phyloP scores from a whole-genome alignment of 768 basidiomycete species.

The Psilocybe cubensis region DNA sequence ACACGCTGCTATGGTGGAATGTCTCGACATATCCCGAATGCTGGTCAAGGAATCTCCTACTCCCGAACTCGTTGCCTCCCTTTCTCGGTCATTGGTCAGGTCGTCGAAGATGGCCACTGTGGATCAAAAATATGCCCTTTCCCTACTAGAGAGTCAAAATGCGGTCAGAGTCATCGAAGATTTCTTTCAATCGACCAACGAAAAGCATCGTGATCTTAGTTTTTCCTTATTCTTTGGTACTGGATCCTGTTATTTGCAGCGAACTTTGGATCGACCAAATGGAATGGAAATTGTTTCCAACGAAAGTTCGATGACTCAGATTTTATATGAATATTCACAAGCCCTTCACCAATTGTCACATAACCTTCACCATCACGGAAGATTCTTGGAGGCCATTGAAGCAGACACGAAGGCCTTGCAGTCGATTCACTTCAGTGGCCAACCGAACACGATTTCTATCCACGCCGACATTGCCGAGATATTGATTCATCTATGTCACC shows the following conservation, averaged over 20 bases:
- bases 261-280: background rate
- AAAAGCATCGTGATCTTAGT: background rate
- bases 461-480: constrained; percentile 2
- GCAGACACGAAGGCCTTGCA: background rate
- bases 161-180: constrained; percentile 6
- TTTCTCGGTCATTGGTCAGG: background rate
- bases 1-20: background rate
- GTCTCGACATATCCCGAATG: background rate
- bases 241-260: background rate
- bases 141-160: constrained; percentile 5
- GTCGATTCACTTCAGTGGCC: background rate
- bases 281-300: too few relatives aligned
- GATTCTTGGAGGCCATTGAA: constrained; percentile 6
- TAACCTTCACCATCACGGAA: background rate
- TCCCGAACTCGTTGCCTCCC: background rate
- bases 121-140: background rate
- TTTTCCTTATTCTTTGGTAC: too few relatives aligned
- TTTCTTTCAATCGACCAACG: background rate
- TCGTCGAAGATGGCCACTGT: background rate
- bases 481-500: constrained; percentile 3
- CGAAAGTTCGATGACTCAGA: background rate
- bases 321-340: background rate
- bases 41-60: background rate
- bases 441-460: background rate
- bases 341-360: constrained; percentile 9